Base-by-base conservation (phyloP, 192 early-diverging fungal genomes). In the Irineochytrium annulatum region DNA sequence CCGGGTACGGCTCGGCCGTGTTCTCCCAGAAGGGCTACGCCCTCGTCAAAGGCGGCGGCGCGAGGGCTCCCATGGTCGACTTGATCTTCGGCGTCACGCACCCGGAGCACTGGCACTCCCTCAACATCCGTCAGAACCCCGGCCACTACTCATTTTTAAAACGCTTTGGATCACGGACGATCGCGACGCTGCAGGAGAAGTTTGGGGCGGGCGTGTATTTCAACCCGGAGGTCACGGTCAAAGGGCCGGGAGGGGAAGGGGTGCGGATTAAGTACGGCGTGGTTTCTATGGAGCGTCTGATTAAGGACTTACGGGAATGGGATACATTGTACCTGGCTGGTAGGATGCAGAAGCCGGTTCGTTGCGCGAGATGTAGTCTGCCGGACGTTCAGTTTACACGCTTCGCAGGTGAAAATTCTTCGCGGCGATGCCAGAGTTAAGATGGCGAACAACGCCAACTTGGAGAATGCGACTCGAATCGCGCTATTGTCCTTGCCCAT, bases 1-100 rank as follows among this genome's bases (percentile, higher is more conserved):
- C 95, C 74, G 94, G 91, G 2, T 99, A 99, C 68, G 97, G 97
- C 6, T 91, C 88, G 37, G 94, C 93, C 17, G 95, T 97, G 20
- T 98, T 93, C 74, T 74, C 77, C 34, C 97, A 99, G 69, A 69
- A 75, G 5, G 90, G 92, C 11, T 94, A 95, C 60, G 55, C 64
- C 45, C 41, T 46, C 24, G 3, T 29, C 17, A 2, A 52, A 44
- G 52, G 28, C 22, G 24, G 29, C 26, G 28, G 19, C 31, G 3
- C 6, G 22, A 8, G 79, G 77, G 73, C 87, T 51, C 91, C 93
- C 0, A 92, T 96, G 90, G 81, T 98, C 0, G 97, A 99, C 75
- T 82, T 94, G 56, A 87, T 99, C 14, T 93, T 99, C 78, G 97
- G 86, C 14, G 97, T 99, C 19, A 86, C 87, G 3, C 90, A 99